Conservation (phyloP, 495 filamentous ascomycete genomes). For the Daldinia bambusicola region DNA sequence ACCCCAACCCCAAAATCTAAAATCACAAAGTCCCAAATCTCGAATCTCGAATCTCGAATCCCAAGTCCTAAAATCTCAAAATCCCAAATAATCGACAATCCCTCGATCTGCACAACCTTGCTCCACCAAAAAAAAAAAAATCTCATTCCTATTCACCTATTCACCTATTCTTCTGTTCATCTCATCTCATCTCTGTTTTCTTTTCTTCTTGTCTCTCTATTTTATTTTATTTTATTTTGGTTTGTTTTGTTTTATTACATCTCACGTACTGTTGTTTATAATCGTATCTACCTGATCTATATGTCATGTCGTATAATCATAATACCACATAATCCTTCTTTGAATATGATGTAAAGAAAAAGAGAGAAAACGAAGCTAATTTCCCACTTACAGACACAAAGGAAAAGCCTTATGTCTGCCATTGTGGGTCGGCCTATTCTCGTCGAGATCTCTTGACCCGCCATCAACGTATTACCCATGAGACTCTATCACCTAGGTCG, state of each 20-base stretch:
- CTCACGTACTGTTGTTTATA: not conserved
- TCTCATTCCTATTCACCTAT: too few relatives aligned
- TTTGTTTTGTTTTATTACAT: not conserved
- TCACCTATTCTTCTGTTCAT: not conserved
- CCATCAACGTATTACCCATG: slow-evolving; percentile 58
- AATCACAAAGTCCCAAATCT: too few relatives aligned
- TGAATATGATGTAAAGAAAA: not conserved
- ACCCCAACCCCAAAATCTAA: slow-evolving; percentile 46
- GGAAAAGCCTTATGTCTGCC: slow-evolving; percentile 65
- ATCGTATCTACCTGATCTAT: not conserved
- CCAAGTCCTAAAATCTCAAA: too few relatives aligned
- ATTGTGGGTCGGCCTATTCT: slow-evolving; percentile 65
- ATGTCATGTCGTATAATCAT: too few relatives aligned
- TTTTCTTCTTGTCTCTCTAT: not conserved
- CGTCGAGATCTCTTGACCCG: slow-evolving; percentile 65
- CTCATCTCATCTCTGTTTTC: not conserved
- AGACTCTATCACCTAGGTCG: slow-evolving; percentile 47
- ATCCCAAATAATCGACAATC: slow-evolving; percentile 25
- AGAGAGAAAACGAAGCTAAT: slow-evolving; percentile 30
- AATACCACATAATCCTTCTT: not conserved
- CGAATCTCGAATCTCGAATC: slow-evolving; percentile 18
- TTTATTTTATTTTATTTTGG: not conserved
- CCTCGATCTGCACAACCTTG: slow-evolving; percentile 41
- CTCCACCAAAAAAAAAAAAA: slow-evolving; percentile 11
- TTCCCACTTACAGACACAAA: slow-evolving; percentile 57